phyloP scores from a whole-genome alignment of 345 rosid genomes.

The Acer campestre region DNA sequence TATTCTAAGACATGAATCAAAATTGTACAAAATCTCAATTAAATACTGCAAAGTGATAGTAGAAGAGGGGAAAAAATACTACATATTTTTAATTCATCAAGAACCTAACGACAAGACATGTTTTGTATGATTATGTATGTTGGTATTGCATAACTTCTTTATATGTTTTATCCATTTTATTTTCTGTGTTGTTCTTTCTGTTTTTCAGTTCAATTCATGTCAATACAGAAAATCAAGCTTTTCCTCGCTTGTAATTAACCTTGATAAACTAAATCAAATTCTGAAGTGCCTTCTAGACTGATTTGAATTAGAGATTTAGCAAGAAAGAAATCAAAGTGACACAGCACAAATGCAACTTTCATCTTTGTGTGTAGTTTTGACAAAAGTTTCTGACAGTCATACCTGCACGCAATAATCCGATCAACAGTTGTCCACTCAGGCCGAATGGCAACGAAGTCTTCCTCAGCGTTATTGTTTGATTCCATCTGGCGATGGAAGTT shows the following conservation, averaged over 20 bases:
- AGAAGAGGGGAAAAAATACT: background rate
- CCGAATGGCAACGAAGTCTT: conserved; percentile 87
- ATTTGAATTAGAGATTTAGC: background rate
- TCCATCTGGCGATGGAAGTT: conserved; percentile 82
- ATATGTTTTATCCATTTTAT: background rate
- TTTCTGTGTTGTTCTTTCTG: background rate
- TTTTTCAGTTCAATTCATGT: background rate
- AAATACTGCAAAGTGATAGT: background rate
- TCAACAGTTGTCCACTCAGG: conserved; percentile 99
- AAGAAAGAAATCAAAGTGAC: background rate
- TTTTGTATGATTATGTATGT: background rate
- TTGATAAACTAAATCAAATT: conserved; percentile 7
- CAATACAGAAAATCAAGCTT: background rate
- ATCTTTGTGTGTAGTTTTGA: background rate
- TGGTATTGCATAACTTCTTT: background rate
- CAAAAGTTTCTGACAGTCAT: conserved; percentile 20
- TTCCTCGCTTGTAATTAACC: conserved; percentile 6
- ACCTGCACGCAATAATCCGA: conserved; percentile 96
- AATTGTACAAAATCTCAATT: background rate
- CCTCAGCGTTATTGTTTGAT: conserved; percentile 67
- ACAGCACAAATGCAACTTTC: background rate
- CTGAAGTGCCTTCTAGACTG: background rate
- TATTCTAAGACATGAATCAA: conserved; percentile 2
- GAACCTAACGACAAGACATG: background rate
- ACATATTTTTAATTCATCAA: background rate